Conservation (phyloP, 148 eudicot species). For the Amaranthus hypochondriacus region DNA sequence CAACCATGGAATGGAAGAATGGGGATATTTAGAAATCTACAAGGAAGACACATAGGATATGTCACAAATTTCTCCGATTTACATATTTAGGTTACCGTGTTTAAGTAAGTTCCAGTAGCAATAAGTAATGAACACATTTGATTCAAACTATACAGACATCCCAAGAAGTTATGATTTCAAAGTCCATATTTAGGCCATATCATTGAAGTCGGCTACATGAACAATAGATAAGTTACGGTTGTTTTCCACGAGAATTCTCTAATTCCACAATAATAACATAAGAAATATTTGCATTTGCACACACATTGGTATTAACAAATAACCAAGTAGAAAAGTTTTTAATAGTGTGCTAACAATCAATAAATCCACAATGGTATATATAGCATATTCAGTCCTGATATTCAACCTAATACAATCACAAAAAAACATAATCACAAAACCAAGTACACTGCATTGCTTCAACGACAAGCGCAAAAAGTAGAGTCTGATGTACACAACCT, state of each 20-base stretch:
- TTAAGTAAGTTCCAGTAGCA: not conserved
- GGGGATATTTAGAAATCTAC: slow-evolving; percentile 73
- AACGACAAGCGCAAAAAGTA: too few species aligned
- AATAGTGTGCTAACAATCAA: too few species aligned
- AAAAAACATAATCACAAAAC: not conserved
- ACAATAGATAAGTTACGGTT: too few species aligned
- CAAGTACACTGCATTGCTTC: not conserved
- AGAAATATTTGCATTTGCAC: not conserved
- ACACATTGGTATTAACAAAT: not conserved
- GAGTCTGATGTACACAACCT: too few species aligned
- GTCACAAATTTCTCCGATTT: slow-evolving; percentile 13
- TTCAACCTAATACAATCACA: not conserved
- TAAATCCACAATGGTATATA: not conserved
- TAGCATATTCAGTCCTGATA: not conserved
- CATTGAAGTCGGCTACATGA: too few species aligned
- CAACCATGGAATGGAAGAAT: slow-evolving; percentile 94
- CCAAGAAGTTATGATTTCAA: not conserved
- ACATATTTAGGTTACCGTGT: not conserved
- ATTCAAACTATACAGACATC: not conserved
- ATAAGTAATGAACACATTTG: not conserved
- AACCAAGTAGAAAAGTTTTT: too few species aligned
- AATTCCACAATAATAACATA: not conserved
- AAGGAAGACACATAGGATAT: not conserved
- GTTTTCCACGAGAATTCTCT: too few species aligned
- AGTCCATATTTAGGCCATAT: too few species aligned